Evolutionary conservation across 2,329 filamentous ascomycete species (phyloP).

Genomic region (Pestalotiopsis sp.): DNA sequence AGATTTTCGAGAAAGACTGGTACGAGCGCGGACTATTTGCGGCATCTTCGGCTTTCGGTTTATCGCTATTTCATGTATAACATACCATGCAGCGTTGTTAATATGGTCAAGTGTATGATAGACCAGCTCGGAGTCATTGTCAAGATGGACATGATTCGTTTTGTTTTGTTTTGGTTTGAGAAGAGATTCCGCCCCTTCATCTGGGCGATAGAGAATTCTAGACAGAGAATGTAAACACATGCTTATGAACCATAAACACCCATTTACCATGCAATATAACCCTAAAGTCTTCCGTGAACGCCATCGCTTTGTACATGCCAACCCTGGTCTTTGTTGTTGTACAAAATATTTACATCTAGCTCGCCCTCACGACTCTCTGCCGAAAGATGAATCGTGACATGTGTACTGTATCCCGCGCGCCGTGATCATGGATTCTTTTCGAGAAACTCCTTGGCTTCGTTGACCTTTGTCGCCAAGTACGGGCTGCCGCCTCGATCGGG

Average conservation of each 20-base stretch:
- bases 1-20: too few species aligned
- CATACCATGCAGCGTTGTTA: too few species aligned
- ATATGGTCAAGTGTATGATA: background rate
- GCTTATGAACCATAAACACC: constrained; percentile 7
- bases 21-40: too few species aligned
- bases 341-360: constrained; percentile 13
- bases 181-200: constrained; percentile 6
- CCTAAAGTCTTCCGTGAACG: constrained; percentile 9
- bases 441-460: constrained; percentile 95
- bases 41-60: too few species aligned
- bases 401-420: background rate
- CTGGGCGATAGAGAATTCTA: constrained; percentile 3
- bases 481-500: constrained; percentile 96
- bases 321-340: constrained; percentile 10
- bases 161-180: background rate
- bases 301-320: constrained; percentile 14
- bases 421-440: constrained; percentile 64
- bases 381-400: background rate
- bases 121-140: too few species aligned
- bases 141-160: background rate
- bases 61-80: too few species aligned
- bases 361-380: background rate
- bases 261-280: constrained; percentile 12
- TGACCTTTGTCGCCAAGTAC: constrained; percentile 96
- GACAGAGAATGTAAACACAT: background rate